Evolutionary conservation across 306 rosid species (phyloP), one percentile per base, ranked within the genome.

Genomic region (Lotus japonicus): DNA sequence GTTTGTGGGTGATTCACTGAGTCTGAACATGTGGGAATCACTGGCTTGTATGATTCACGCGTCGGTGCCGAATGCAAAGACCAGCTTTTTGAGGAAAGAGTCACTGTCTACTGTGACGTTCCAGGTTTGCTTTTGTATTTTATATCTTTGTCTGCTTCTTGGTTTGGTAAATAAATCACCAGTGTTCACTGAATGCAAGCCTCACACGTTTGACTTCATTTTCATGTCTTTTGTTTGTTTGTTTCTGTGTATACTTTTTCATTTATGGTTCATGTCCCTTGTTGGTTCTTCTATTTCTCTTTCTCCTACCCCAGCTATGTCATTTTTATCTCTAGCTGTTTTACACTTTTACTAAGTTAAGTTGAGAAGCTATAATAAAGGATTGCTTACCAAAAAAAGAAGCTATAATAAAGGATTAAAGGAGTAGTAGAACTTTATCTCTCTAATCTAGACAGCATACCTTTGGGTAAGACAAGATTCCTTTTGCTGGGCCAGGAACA

Each of bases 1-100:
- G 99, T 94, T 94, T 69, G 99, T 94, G 69, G 99, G 99, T 0
- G 99, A 94, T 72, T 94, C 99, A 41, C 87, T 94, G 95, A 94
- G 99, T 84, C 44, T 90, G 50, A 94, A 94, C 81, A 88, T 88
- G 99, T 94, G 96, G 96, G 95, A 94, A 85, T 94, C 99, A 39
- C 51, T 94, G 58, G 61, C 90, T 4, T 94, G 99, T 77, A 82
- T 94, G 90, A 84, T 94, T 68, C 88, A 85, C 13, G 85, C 95
- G 92, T 85, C 99, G 86, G 96, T 85, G 82, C 92, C 90, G 0
- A 82, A 75, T 74, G 63, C 84, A 11, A 88, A 84, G 70, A 76
- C 84, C 66, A 66, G 59, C 83, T 81, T 77, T 80, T 56, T 23
- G 67, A 85, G 82, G 77, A 73, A 51, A 12, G 83, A 77, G 12